Conservation (phyloP, 163 green algal species). For the Scenedesmus sp. region DNA sequence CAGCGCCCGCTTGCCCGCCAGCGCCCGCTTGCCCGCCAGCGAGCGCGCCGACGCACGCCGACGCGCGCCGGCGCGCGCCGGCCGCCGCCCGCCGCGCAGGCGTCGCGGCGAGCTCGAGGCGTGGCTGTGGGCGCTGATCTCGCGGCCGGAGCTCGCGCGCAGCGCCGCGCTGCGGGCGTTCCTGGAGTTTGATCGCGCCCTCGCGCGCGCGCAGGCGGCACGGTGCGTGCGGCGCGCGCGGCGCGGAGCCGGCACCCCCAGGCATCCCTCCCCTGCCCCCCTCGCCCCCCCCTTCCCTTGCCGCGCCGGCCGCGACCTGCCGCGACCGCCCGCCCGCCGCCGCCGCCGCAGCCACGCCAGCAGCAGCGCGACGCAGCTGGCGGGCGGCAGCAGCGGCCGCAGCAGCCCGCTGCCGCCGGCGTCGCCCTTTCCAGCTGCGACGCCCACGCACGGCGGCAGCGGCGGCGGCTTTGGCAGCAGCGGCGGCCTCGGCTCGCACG, state of each 20-base stretch:
- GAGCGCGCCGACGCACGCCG: too few species aligned
- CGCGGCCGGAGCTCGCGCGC: constrained; percentile 49
- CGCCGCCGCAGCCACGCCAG: background rate
- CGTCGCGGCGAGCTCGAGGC: constrained; percentile 58
- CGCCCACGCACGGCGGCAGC: background rate
- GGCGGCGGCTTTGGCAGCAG: constrained; percentile 19
- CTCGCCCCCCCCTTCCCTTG: too few species aligned
- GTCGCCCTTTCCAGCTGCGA: constrained; percentile 9
- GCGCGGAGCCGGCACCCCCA: too few species aligned
- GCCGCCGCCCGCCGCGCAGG: background rate
- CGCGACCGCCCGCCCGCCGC: too few species aligned
- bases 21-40: constrained; percentile 40
- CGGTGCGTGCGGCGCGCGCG: too few species aligned
- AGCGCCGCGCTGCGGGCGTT: constrained; percentile 52
- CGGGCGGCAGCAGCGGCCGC: background rate
- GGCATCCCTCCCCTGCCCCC: too few species aligned
- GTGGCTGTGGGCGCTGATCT: constrained; percentile 64
- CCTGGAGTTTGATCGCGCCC: constrained; percentile 61
- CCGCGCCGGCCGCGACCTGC: too few species aligned
- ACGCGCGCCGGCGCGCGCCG: too few species aligned
- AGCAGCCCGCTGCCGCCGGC: constrained; percentile 1
- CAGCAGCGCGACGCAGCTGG: background rate
- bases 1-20: constrained; percentile 43
- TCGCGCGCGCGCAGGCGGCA: constrained; percentile 49
- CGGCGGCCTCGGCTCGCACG: background rate